These are phyloP conservation scores for Trifolium fragiferum DNA, from an alignment of 306 rosid species.

Conservation along the genomic window DNA sequence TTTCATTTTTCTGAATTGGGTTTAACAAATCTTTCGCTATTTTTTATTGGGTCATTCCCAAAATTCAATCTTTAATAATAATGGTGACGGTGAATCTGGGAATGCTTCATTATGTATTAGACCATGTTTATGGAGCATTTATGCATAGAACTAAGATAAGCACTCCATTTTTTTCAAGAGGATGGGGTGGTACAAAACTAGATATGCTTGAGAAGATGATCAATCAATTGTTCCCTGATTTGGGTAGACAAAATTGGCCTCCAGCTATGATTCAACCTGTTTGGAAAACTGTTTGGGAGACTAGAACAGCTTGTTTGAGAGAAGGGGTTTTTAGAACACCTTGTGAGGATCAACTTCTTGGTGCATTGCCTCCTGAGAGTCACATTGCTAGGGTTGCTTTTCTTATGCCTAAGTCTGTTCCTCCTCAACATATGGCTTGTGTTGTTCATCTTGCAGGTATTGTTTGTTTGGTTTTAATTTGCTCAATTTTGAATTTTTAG, in stretches of 20 bases:
- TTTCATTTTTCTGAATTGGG: neutral
- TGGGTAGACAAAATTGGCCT: constrained; percentile 71
- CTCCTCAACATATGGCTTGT: constrained; percentile 77
- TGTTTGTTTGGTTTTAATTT: neutral
- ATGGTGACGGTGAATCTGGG: constrained; percentile 88
- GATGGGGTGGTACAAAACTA: constrained; percentile 94
- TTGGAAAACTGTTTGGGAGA: constrained; percentile 92
- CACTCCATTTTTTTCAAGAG: constrained; percentile 83
- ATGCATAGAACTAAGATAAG: constrained; percentile 85
- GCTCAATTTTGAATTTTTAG: constrained; percentile 18
- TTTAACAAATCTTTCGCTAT: neutral
- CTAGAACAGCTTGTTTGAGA: constrained; percentile 69
- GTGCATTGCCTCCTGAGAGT: constrained; percentile 96
- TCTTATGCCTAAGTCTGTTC: constrained; percentile 72
- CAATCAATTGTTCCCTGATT: constrained; percentile 73
- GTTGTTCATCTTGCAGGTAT: constrained; percentile 97
- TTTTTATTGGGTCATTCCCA: neutral
- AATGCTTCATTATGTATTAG: constrained; percentile 86
- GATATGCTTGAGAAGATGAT: constrained; percentile 82
- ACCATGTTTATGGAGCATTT: constrained; percentile 90
- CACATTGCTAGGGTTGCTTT: constrained; percentile 89
- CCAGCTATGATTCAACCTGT: constrained; percentile 67
- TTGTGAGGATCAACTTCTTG: constrained; percentile 75
- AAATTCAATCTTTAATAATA: constrained; percentile 29
- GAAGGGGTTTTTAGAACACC: constrained; percentile 90